Percentiles rank a stretch among this genome's conserved stretches.
phyloP scores from a whole-genome alignment of 371 early-diverging fungal genomes.

The Choanephora cucurbitarum region DNA sequence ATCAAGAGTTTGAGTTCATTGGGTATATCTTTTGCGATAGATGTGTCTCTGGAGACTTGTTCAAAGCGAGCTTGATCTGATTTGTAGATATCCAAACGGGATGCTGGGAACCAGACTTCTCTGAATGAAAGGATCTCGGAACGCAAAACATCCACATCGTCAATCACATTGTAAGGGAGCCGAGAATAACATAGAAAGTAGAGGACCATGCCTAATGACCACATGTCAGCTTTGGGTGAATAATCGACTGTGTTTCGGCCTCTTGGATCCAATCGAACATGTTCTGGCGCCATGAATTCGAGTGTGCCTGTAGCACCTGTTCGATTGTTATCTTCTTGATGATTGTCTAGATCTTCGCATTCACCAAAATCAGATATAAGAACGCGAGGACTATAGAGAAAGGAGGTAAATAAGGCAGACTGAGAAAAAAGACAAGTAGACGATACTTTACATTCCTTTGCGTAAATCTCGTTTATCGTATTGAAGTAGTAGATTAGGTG shows the following conservation, averaged over 20 bases:
- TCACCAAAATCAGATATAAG: slow-evolving; percentile 96
- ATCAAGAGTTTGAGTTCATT: slow-evolving; percentile 62
- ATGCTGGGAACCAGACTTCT: slow-evolving; percentile 40
- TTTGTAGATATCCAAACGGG: slow-evolving; percentile 33
- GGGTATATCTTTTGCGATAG: slow-evolving; percentile 46
- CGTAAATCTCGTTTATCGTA: slow-evolving; percentile 45
- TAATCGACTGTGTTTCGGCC: slow-evolving; percentile 74
- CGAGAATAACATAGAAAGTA: slow-evolving; percentile 86
- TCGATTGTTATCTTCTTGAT: slow-evolving; percentile 58
- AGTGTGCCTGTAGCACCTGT: slow-evolving; percentile 96
- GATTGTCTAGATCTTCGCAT: slow-evolving; percentile 75
- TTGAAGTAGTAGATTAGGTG: slow-evolving; percentile 85
- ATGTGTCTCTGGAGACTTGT: slow-evolving; percentile 22
- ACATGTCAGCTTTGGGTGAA: slow-evolving; percentile 89
- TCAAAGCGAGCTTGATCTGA: slow-evolving; percentile 5
- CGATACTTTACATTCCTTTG: slow-evolving; percentile 22
- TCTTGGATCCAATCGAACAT: slow-evolving; percentile 46
- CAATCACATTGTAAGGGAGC: slow-evolving; percentile 83
- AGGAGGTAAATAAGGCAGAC: slow-evolving; percentile 14
- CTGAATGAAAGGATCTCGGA: slow-evolving; percentile 75
- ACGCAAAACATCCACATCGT: slow-evolving; percentile 84
- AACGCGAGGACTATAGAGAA: slow-evolving; percentile 66
- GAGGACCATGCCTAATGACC: slow-evolving; percentile 93
- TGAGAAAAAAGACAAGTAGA: slow-evolving; percentile 25
- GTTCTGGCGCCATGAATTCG: slow-evolving; percentile 94